Conservation (phyloP, 371 early-diverging fungal species). For the Zychaea mexicana region DNA sequence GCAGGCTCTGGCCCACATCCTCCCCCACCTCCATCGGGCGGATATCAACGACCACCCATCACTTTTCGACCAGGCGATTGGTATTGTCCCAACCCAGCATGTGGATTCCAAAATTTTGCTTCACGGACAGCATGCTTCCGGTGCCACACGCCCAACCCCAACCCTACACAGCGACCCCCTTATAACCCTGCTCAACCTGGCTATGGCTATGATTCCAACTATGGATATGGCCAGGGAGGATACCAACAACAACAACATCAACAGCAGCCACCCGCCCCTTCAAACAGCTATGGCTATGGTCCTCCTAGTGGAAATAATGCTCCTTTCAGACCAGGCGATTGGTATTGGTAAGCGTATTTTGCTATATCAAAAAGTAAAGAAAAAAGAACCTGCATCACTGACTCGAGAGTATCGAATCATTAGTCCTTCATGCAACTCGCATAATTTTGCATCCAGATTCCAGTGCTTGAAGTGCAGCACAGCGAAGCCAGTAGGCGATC, state of each 20-base stretch:
- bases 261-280: neutral
- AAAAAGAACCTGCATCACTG: neutral
- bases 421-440: conserved; percentile 61
- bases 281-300: conserved; percentile 20
- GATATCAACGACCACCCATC: conserved; percentile 5
- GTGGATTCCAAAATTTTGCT: conserved; percentile 80
- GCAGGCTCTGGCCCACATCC: conserved; percentile 5
- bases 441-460: conserved; percentile 71
- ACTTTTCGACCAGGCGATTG: conserved; percentile 67
- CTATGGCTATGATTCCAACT: conserved; percentile 21
- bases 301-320: conserved; percentile 27
- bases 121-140: conserved; percentile 62
- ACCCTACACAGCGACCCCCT: conserved; percentile 16
- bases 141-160: conserved; percentile 60
- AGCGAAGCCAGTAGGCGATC: conserved; percentile 29
- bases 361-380: neutral
- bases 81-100: conserved; percentile 72
- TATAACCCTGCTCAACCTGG: neutral
- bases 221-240: conserved; percentile 23
- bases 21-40: conserved; percentile 6
- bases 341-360: conserved; percentile 51
- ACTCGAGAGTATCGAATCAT: neutral
- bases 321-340: conserved; percentile 66
- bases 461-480: conserved; percentile 64
- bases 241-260: conserved; percentile 5